Base-by-base conservation (phyloP, 2,329 filamentous ascomycete genomes). In the Botrytis medusae region DNA sequence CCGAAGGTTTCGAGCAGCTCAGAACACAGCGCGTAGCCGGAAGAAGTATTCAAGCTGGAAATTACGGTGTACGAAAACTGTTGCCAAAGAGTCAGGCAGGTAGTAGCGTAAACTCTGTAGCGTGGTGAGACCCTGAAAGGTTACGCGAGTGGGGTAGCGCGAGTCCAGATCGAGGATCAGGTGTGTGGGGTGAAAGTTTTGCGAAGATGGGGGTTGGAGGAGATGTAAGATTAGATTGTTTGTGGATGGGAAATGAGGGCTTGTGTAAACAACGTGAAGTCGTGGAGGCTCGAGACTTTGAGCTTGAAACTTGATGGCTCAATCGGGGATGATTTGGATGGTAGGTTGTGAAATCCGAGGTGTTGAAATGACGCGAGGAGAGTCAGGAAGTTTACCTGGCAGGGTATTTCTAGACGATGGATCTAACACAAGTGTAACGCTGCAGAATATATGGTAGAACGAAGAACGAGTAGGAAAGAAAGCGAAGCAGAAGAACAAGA, bases 1-100 rank as follows among this genome's bases (percentile, higher is more conserved):
- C 29, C 29, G 37, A 48, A 61, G 62, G 71, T 57, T 60, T 69
- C 62, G 57, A 69, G 51, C 63, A 68, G 64, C 54, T 68, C 2
- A 42, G 64, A 69, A 69, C 51, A 69, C 71, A 72, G 34, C 46
- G 34, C 25, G 64, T 67, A 40, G 48, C 64, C 34, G 34, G 64
- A 40, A 67, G 25, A 68, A 68, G 64, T 57, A 68, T 42, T 14
- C 40, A 25, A 29, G 64, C 34, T 40, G 40, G 71, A 60, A 61
- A 42, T 60, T 54, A 32, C 32, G 48, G 48, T 48, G 63, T 69
- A 72, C 54, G n/a, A 51, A 72, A 46, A 48, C 25, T 51, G 71
- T 68, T 32, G 51, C 22, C 29, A 34, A 40, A 69, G 63, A 72
- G 71, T 61, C 62, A 68, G n/a, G 48, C 54, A 57, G 4, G 18